A percentile compares a stretch with the other conserved stretches of the same genome.
These are phyloP conservation scores for Purshia tridentata DNA, from an alignment of 306 rosid species.

Conservation along the genomic window DNA sequence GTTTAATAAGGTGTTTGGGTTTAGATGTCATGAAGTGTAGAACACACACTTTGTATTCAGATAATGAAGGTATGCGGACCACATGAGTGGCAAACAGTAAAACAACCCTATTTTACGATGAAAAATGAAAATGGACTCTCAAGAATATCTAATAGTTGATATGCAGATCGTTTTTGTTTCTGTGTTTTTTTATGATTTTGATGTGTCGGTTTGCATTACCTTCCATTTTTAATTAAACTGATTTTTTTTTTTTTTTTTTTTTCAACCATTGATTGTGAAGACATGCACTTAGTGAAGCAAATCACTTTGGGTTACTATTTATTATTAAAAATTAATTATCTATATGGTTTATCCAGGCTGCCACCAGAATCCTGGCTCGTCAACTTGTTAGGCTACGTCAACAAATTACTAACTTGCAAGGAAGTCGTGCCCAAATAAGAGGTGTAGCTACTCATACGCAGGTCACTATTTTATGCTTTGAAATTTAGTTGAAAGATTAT, in stretches of 20 bases:
- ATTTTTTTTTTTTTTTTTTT: not conserved
- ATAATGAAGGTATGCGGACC: not conserved
- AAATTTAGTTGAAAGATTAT: not conserved
- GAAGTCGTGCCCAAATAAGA: constrained; percentile 98
- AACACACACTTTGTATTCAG: not conserved
- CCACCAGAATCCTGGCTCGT: constrained; percentile 91
- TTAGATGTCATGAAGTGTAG: not conserved
- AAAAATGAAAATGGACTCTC: too few relatives aligned
- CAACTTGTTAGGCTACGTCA: constrained; percentile 94
- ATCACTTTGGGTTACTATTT: not conserved
- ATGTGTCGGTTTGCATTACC: not conserved
- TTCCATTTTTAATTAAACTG: not conserved
- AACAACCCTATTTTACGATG: too few relatives aligned
- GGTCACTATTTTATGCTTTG: constrained; percentile 36
- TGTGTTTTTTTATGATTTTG: not conserved
- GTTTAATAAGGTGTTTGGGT: not conserved
- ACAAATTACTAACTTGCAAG: constrained; percentile 95
- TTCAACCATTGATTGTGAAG: not conserved
- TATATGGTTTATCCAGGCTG: constrained; percentile 50
- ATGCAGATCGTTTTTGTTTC: not conserved
- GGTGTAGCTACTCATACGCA: constrained; percentile 97
- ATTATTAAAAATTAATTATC: not conserved
- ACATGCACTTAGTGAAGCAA: not conserved
- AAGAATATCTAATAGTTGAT: not conserved
- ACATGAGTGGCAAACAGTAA: not conserved